These are phyloP conservation scores for Sclerotinia borealis DNA, from an alignment of 2,329 filamentous ascomycete species.

Conservation along the genomic window DNA sequence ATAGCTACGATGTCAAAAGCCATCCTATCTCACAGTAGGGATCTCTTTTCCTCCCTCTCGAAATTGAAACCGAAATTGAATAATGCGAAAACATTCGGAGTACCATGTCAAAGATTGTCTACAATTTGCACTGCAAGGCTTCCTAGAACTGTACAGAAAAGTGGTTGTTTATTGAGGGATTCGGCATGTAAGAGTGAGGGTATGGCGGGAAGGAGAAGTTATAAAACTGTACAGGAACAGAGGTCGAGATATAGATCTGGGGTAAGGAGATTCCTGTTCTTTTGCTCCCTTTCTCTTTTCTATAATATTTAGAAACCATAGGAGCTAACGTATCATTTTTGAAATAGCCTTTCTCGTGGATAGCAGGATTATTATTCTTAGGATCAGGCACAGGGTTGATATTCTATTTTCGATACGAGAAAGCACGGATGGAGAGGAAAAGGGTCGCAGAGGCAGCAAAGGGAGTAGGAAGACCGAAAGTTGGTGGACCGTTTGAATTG, in stretches of 20 bases:
- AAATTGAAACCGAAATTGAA: neutral
- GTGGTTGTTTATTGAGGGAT: neutral
- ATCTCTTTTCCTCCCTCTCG: neutral
- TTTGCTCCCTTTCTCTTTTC: neutral
- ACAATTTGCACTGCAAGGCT: slow-evolving; percentile 6
- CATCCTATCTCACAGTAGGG: neutral
- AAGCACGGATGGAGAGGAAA: slow-evolving; percentile 82
- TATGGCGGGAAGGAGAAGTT: neutral
- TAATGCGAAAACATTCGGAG: neutral
- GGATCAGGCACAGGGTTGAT: slow-evolving; percentile 69
- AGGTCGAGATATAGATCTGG: slow-evolving; percentile 29
- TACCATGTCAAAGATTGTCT: slow-evolving; percentile 16
- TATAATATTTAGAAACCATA: too few relatives aligned
- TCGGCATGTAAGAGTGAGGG: neutral
- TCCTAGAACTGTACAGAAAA: neutral
- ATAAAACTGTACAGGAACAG: slow-evolving; percentile 32
- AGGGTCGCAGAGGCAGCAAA: slow-evolving; percentile 87
- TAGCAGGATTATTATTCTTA: slow-evolving; percentile 81
- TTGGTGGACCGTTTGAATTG: slow-evolving; percentile 80
- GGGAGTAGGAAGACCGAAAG: slow-evolving; percentile 85
- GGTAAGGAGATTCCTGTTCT: slow-evolving; percentile 22
- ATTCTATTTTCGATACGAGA: slow-evolving; percentile 90
- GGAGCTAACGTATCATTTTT: neutral
- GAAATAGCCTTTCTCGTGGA: slow-evolving; percentile 82
- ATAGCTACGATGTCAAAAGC: neutral